Base-by-base conservation (phyloP, 2,329 filamentous ascomycete genomes). In the Colletotrichum chrysophilum region DNA sequence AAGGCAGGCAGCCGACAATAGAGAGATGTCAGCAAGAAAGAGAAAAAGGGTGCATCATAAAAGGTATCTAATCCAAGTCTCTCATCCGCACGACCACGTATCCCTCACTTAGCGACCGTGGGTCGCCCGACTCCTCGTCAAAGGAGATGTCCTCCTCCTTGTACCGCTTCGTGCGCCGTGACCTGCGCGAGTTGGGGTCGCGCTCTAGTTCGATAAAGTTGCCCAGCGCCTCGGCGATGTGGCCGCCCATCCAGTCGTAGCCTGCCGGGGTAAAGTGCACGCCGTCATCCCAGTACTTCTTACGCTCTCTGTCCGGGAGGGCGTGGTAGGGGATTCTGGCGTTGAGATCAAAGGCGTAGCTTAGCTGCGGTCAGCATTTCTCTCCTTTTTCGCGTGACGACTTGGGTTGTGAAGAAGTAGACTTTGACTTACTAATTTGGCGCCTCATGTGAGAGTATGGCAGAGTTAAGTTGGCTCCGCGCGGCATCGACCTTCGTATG, bases 161-260 rank as follows among this genome's bases (percentile, higher is more conserved):
- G 32, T 78, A 80, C 43, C 71, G 70, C 73, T 82, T 83, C n/a
- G 80, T 70, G 14, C 79, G 76, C 61, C 79, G 78, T 28, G 79
- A 75, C 74, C 79, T 82, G 21, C 79, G 74, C 24, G 76, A 75
- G 10, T 52, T 30, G 16, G 74, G 74, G 26, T 76, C 61, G 43
- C 65, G 62, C 58, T 73, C 74, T 24, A 78, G 74, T 36, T 74
- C 60, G 21, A 71, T 26, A 52, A 92, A 83, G 34, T 86, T 84
- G 61, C 91, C 84, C 12, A 94, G 81, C 34, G 84, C 86, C 28
- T 88, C 86, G 62, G 88, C 92, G 66, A 94, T 85, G 72, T 89
- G 86, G 52, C 87, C 85, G 3, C 92, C 92, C 86, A 94, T 91
- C 79, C 90, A 84, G 79, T 93, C 88, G 84, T 94, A 94, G 9